Conservation (phyloP, 805 yeast genomes). For the Ogataea haglerorum region DNA sequence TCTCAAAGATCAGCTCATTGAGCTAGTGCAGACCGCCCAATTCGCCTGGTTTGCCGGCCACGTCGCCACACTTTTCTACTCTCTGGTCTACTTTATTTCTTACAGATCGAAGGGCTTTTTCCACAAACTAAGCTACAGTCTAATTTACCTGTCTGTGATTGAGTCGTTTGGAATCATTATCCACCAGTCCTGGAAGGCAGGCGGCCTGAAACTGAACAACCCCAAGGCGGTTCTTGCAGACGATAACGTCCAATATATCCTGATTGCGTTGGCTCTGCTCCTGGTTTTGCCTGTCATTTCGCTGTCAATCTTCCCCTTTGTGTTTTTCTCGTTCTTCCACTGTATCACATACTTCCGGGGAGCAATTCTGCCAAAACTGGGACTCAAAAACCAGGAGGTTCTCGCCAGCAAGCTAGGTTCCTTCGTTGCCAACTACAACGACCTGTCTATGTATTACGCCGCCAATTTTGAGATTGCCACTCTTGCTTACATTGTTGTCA, state of each 20-base stretch:
- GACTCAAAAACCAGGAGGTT: constrained; percentile 20
- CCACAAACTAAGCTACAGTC: constrained; percentile 49
- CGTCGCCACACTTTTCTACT: constrained; percentile 41
- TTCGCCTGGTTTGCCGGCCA: constrained; percentile 77
- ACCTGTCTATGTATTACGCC: constrained; percentile 53
- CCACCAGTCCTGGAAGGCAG: constrained; percentile 50
- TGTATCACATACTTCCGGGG: constrained; percentile 66
- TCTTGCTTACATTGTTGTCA: constrained; percentile 28
- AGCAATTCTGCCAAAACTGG: constrained; percentile 62
- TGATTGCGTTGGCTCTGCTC: constrained; percentile 52
- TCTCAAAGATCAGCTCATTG: constrained; percentile 12
- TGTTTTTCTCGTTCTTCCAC: constrained; percentile 79
- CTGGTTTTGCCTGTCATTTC: constrained; percentile 55
- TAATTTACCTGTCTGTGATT: constrained; percentile 60
- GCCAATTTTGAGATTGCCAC: constrained; percentile 50
- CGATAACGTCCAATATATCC: constrained; percentile 53
- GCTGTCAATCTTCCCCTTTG: constrained; percentile 68
- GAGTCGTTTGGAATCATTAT: constrained; percentile 75
- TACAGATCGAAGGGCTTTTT: constrained; percentile 31
- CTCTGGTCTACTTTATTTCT: constrained; percentile 38
- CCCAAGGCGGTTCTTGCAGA: constrained; percentile 40
- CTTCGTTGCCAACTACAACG: constrained; percentile 54
- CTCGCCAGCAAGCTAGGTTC: constrained; percentile 31
- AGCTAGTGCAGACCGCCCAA: constrained; percentile 46
- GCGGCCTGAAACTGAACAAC: constrained; percentile 23